A percentile compares a stretch with the other conserved stretches of the same genome.
phyloP scores from a whole-genome alignment of 306 rosid species.

The Rosa persica region DNA sequence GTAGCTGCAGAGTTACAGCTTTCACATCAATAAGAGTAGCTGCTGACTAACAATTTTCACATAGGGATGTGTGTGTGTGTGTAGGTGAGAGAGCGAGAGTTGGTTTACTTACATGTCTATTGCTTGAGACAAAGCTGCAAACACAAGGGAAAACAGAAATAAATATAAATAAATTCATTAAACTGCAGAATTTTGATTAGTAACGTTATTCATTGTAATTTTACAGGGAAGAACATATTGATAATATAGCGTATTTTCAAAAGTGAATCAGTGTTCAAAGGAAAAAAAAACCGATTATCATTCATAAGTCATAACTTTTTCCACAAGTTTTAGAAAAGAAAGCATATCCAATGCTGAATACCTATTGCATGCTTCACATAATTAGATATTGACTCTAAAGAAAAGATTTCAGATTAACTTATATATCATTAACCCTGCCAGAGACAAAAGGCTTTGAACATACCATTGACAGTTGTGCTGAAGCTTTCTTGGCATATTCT shows the following conservation, averaged over 20 bases:
- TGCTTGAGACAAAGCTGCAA: slow-evolving; percentile 67
- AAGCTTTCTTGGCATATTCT: slow-evolving; percentile 83
- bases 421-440: neutral
- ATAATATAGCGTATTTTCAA: neutral
- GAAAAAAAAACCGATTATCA: neutral
- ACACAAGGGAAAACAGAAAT: neutral
- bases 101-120: slow-evolving; percentile 61
- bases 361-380: neutral
- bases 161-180: neutral
- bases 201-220: neutral
- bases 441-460: neutral
- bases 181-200: neutral
- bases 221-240: neutral
- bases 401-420: neutral
- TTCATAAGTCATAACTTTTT: neutral
- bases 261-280: neutral
- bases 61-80: neutral
- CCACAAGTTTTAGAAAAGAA: neutral
- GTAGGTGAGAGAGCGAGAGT: neutral
- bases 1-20: slow-evolving; percentile 46
- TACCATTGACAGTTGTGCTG: slow-evolving; percentile 74
- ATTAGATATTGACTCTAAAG: neutral
- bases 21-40: slow-evolving; percentile 24
- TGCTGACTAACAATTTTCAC: slow-evolving; percentile 9
- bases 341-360: neutral